These are phyloP conservation scores for Saccharomycopsis lassenensis DNA, from an alignment of 805 yeast genomes.

Conservation along the genomic window DNA sequence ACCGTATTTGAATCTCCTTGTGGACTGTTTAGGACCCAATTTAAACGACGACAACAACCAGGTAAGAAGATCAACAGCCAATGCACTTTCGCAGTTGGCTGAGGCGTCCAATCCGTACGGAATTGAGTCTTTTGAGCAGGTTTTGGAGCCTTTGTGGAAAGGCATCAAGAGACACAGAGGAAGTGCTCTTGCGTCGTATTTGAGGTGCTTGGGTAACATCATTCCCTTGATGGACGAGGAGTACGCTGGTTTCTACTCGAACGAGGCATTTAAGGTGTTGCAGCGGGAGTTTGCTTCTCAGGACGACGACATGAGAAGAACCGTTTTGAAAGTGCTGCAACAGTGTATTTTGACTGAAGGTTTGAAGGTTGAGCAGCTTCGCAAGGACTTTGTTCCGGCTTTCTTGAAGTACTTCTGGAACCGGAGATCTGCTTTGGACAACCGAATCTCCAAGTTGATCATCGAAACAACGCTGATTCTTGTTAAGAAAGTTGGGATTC, in stretches of 20 bases:
- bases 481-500: conserved; percentile 56
- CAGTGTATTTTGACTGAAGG: conserved; percentile 47
- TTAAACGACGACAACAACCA: conserved; percentile 57
- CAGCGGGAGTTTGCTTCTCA: conserved; percentile 67
- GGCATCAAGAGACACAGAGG: conserved; percentile 76
- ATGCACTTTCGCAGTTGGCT: conserved; percentile 64
- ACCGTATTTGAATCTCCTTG: conserved; percentile 59
- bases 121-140: conserved; percentile 69
- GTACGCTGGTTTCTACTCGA: conserved; percentile 65
- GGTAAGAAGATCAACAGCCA: conserved; percentile 61
- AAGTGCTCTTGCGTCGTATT: conserved; percentile 58
- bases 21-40: conserved; percentile 47
- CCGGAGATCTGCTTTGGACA: conserved; percentile 66
- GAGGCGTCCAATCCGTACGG: conserved; percentile 83
- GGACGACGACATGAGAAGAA: conserved; percentile 77
- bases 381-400: conserved; percentile 42
- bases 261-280: conserved; percentile 58
- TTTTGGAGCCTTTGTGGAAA: conserved; percentile 68
- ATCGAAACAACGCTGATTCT: conserved; percentile 61
- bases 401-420: conserved; percentile 74
- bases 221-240: conserved; percentile 84
- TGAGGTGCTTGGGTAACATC: conserved; percentile 67
- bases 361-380: conserved; percentile 36
- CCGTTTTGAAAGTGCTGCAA: conserved; percentile 58
- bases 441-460: conserved; percentile 45